Evolutionary conservation across 192 early-diverging fungal genomes (phyloP).

Genomic region (Physocladia obscura): DNA sequence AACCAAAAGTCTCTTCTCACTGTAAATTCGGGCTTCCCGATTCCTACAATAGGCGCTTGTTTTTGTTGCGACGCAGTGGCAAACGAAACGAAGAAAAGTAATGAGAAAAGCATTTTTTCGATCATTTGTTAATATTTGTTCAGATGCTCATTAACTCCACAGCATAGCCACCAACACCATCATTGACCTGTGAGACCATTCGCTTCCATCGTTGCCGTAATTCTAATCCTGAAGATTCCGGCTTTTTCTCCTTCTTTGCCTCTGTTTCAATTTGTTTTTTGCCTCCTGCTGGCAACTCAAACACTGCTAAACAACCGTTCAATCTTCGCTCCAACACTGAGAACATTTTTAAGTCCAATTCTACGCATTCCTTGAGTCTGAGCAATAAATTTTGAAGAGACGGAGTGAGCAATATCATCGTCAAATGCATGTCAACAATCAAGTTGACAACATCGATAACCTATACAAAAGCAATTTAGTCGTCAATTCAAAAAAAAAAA

Average conservation of each 20-base stretch:
- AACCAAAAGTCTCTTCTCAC: too few species aligned
- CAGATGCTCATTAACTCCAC: conserved; percentile 18
- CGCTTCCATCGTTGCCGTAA: conserved; percentile 28
- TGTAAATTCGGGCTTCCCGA: too few species aligned
- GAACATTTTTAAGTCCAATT: conserved; percentile 10
- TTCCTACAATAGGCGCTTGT: conserved; percentile 4
- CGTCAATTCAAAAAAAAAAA: not conserved
- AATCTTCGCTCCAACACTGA: conserved; percentile 15
- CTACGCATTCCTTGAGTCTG: not conserved
- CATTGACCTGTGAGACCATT: conserved; percentile 27
- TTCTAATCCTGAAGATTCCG: conserved; percentile 4
- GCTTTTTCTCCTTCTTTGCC: conserved; percentile 10
- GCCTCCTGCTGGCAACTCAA: not conserved
- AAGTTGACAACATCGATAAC: conserved; percentile 21
- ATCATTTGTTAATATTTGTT: too few species aligned
- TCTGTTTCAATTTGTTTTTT: not conserved
- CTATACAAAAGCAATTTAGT: not conserved
- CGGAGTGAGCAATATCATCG: conserved; percentile 22
- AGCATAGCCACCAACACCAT: conserved; percentile 26
- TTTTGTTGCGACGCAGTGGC: not conserved
- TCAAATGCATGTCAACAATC: conserved; percentile 24
- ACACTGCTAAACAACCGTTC: conserved; percentile 15
- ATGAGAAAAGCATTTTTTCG: not conserved
- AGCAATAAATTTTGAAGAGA: conserved; percentile 10
- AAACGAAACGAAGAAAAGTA: not conserved